Base-by-base conservation (phyloP, 106 monocot genomes). In the Allium sativum region DNA sequence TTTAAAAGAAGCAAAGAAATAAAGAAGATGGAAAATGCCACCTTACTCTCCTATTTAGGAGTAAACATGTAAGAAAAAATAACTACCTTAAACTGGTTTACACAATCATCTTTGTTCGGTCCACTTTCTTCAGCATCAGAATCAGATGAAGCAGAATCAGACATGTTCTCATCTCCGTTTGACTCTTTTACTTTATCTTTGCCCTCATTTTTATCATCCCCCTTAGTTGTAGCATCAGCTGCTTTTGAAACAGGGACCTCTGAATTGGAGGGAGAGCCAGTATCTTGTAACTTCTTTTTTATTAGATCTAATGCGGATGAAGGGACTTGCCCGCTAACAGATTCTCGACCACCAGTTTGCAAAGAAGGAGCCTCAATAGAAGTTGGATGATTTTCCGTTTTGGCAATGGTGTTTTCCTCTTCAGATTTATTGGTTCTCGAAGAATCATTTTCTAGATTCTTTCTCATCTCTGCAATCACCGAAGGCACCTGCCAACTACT, bases 281-380 rank as follows among this genome's bases (percentile, higher is more conserved):
- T 77, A 76, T 96, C 96, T 46, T 96, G 96, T 67, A 96, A 71
- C 69, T 96, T 96, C 84, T 87, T 96, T 67, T 96, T 96, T 52
- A 96, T 77, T 71, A 90, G 73, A 77, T 96, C 90, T 62, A 96
- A 72, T 53, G 90, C 84, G 72, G 96, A 96, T 45, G 96, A 75
- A 68, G 80, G 72, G 31, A 76, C 76, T 21, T 68, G 66, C 55
- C 81, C 65, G 63, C 62, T 61, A 47, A 85, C 53, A 54, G 92
- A 60, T 72, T 96, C 90, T 48, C 80, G 82, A 66, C 87, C 90
- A 72, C 86, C 90, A 48, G 87, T 76, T 17, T 78, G 70, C 62
- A 74, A 62, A 67, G 89, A 86, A 53, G 93, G 82, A 62, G 43
- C 62, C 40, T 54, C 21, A 20, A 56, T 1, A 65, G 67, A 58